These are phyloP conservation scores for Sporisorium scitamineum DNA, from an alignment of 1,284 basidiomycete genomes.

Conservation along the genomic window DNA sequence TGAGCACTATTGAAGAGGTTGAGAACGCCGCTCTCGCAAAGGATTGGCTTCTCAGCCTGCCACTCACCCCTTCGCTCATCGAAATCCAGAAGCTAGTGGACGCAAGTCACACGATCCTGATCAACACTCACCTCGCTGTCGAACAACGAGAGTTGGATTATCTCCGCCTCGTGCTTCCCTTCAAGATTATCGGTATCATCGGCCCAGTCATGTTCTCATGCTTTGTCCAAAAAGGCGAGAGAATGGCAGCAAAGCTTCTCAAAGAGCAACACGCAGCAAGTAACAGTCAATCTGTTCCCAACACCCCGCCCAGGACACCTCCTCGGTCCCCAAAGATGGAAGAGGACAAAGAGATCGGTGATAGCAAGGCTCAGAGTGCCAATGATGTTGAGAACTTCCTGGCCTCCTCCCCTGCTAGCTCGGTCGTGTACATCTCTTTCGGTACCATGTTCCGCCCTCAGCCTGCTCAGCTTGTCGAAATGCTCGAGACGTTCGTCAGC, in stretches of 20 bases:
- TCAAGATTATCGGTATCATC: slow-evolving; percentile 7
- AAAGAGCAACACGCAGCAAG: not conserved
- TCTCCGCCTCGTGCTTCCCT: slow-evolving; percentile 9
- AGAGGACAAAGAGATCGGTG: not conserved
- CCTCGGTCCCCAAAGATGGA: not conserved
- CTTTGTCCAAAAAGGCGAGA: slow-evolving; percentile 2
- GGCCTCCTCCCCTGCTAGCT: not conserved
- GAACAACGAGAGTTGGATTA: slow-evolving; percentile 6
- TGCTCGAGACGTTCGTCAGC: slow-evolving; percentile 12
- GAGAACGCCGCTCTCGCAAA: slow-evolving; percentile 11
- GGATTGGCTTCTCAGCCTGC: slow-evolving; percentile 13
- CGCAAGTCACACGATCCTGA: slow-evolving; percentile 8
- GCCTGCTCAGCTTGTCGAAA: slow-evolving; percentile 9
- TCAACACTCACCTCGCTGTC: slow-evolving; percentile 12
- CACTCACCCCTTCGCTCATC: slow-evolving; percentile 13
- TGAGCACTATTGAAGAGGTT: slow-evolving; percentile 3
- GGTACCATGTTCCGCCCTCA: slow-evolving; percentile 18
- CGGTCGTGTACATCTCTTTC: slow-evolving; percentile 17
- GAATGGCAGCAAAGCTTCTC: not conserved
- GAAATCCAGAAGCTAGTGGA: slow-evolving; percentile 18
- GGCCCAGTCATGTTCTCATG: slow-evolving; percentile 10
- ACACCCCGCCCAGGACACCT: slow-evolving; percentile 3
- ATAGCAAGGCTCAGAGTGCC: too few relatives aligned
- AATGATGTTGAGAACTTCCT: slow-evolving; percentile 5
- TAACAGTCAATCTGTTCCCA: not conserved